Base-by-base conservation (phyloP, 2,329 filamentous ascomycete species). In the Fusarium solani-melongenae region DNA sequence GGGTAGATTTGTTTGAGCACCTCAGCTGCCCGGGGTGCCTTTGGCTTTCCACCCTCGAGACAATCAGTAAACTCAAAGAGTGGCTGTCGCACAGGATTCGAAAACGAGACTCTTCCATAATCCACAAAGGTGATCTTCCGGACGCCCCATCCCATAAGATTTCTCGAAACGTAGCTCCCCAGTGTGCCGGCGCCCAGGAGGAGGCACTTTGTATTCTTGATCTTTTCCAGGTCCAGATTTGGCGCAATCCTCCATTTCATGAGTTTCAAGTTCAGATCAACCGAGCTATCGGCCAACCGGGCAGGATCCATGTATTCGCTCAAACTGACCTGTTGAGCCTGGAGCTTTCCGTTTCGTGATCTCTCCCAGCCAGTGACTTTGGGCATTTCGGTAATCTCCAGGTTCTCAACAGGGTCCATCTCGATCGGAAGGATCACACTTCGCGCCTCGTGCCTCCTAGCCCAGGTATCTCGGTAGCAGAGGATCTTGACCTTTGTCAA, bases 191-290 rank as follows among this genome's bases (percentile, higher is more conserved):
- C 95, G 6, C 96, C 96, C 2, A 99, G 90, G 4, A 99, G 86
- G 17, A 99, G 88, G 79, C 96, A 99, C 79, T 92, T 97, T 5
- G 94, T 96, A 66, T 92, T 89, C 79, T 98, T 98, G 80, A 98
- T 95, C 33, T 90, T 89, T 33, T 98, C 95, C 11, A 99, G 89
- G 80, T 98, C 89, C 44, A 99, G 88, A 59, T 92, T 92, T 0
- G 96, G 96, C 9, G 95, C 94, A 77, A 99, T 94, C 41, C 96
- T 92, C 96, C 96, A 99, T 84, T 98, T 99, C 92, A 99, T 99
- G 66, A 99, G 88, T 83, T 98, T 98, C 69, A 98, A 87, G 79
- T 99, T 99, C 67, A 99, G 88, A 79, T 99, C 96, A 11, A 98
- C 96, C 1, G 95, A 95, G 81, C 97, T 95, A 80, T 98, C 95